Evolutionary conservation across 345 rosid species (phyloP).

Genomic region (Eucalyptus microcorys): DNA sequence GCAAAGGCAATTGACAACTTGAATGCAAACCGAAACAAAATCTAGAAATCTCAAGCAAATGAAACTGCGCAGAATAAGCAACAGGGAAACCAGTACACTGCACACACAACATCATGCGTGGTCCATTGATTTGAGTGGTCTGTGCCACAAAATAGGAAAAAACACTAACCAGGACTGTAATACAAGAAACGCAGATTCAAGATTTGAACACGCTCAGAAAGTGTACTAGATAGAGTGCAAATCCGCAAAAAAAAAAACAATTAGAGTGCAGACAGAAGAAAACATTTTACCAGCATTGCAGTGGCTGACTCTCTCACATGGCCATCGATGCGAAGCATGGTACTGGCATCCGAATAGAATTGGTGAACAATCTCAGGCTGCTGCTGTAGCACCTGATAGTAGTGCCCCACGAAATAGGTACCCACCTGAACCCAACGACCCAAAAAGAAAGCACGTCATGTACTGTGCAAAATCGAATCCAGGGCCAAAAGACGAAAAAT

Average conservation of each 20-base stretch:
- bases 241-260: background rate
- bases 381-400: conserved; percentile 74
- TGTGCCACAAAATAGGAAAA: background rate
- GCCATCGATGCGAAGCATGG: conserved; percentile 71
- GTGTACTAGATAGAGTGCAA: background rate
- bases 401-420: conserved; percentile 92
- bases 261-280: background rate
- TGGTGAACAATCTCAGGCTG: conserved; percentile 86
- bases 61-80: background rate
- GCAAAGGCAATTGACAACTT: background rate
- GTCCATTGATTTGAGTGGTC: background rate
- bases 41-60: background rate
- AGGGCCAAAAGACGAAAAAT: background rate
- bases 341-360: conserved; percentile 70
- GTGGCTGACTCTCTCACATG: conserved; percentile 59
- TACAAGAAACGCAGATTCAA: background rate
- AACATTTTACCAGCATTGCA: conserved; percentile 46
- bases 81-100: background rate
- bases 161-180: background rate
- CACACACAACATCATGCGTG: background rate
- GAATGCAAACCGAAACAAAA: background rate
- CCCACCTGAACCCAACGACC: conserved; percentile 42
- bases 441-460: background rate
- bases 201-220: background rate
- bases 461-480: background rate